Evolutionary conservation across 768 basidiomycete species (phyloP).

Genomic region (Rhizopogon salebrosus): DNA sequence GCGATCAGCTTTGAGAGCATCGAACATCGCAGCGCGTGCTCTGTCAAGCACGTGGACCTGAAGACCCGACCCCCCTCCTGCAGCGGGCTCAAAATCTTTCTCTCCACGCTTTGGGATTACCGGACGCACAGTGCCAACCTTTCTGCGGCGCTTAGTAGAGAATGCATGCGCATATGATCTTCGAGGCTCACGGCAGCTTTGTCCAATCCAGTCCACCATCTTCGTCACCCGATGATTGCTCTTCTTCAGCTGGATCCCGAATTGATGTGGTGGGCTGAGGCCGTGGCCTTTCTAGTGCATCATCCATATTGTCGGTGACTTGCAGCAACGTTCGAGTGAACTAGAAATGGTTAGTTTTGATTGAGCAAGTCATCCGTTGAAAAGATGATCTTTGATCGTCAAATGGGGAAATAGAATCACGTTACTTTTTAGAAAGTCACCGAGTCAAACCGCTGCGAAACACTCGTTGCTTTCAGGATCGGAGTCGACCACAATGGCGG

Average conservation of each 20-base stretch:
- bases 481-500: conserved; percentile 19
- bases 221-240: conserved; percentile 63
- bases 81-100: conserved; percentile 90
- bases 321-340: not conserved
- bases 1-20: conserved; percentile 66
- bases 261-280: conserved; percentile 6
- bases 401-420: not conserved
- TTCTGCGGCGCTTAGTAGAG: conserved; percentile 10
- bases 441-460: too few species aligned
- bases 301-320: conserved; percentile 46
- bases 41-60: conserved; percentile 80
- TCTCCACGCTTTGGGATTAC: conserved; percentile 94
- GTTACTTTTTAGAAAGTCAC: not conserved
- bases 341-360: not conserved
- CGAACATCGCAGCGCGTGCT: conserved; percentile 82
- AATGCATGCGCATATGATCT: conserved; percentile 5
- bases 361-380: not conserved
- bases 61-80: conserved; percentile 58
- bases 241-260: conserved; percentile 34
- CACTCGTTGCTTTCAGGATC: too few species aligned
- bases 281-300: conserved; percentile 44
- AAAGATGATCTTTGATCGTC: not conserved
- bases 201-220: conserved; percentile 82
- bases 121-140: conserved; percentile 38
- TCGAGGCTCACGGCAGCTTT: conserved; percentile 52